Conservation (phyloP, 176 grass and related monocot species). For the Oryza rufipogon region DNA sequence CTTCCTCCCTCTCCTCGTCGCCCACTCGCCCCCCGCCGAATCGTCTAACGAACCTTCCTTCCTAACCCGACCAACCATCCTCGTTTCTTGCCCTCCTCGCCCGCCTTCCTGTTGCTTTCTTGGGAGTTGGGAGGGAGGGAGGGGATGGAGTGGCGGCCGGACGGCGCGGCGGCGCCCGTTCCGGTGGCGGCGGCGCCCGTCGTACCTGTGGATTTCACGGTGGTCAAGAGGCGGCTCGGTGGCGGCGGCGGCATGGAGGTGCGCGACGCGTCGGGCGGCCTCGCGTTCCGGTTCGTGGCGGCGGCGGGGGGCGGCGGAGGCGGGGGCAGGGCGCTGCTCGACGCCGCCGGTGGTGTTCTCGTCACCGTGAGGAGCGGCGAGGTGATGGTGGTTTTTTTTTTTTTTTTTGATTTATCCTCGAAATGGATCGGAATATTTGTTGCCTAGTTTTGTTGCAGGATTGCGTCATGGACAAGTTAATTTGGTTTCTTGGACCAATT, state of each 20-base stretch:
- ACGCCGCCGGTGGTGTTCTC: constrained; percentile 47
- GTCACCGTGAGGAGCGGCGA: constrained; percentile 47
- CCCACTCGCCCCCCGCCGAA: too few relatives aligned
- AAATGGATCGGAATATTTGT: neutral
- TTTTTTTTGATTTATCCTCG: neutral
- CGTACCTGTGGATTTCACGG: constrained; percentile 58
- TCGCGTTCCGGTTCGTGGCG: constrained; percentile 41
- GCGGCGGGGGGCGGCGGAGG: neutral
- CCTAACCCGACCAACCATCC: neutral
- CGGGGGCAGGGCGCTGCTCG: constrained; percentile 47
- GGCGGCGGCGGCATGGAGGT: constrained; percentile 43
- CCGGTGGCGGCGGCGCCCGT: constrained; percentile 35
- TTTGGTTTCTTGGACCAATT: neutral
- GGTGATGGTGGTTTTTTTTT: constrained; percentile 34
- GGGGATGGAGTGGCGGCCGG: constrained; percentile 16
- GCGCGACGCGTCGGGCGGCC: constrained; percentile 45
- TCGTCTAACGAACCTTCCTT: too few relatives aligned
- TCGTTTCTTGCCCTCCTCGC: neutral
- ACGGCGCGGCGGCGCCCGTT: neutral
- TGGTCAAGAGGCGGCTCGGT: constrained; percentile 51
- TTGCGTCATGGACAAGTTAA: neutral
- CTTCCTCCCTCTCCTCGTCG: neutral
- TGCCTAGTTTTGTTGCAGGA: neutral
- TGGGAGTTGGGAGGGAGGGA: neutral
- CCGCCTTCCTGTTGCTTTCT: neutral